A percentile compares a stretch with the other conserved stretches of the same genome.
Evolutionary conservation across 108 stramenopile species (phyloP).

Genomic region (Nannochloropsis salina): DNA sequence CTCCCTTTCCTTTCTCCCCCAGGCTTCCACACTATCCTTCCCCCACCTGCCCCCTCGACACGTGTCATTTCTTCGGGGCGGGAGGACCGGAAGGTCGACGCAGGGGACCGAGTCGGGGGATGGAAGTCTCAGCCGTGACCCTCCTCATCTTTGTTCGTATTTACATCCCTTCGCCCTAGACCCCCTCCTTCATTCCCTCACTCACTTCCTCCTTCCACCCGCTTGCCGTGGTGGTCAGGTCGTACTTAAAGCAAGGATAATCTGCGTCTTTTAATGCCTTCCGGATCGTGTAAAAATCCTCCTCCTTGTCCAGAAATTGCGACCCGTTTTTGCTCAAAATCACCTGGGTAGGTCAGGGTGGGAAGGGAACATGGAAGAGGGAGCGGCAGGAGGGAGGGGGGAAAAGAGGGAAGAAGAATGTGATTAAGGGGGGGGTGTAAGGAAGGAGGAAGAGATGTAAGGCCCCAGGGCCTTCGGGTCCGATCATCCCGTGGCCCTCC

Average conservation of each 20-base stretch:
- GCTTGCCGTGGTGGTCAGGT: neutral
- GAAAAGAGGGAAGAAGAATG: neutral
- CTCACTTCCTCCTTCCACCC: neutral
- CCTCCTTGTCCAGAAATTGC: neutral
- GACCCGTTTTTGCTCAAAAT: neutral
- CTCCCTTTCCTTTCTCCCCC: neutral
- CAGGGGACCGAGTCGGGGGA: no score
- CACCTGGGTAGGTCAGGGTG: neutral
- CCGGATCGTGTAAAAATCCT: neutral
- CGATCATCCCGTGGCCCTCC: neutral
- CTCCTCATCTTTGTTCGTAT: neutral
- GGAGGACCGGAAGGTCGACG: no score
- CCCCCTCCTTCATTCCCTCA: neutral
- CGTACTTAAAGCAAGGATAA: neutral
- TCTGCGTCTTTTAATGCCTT: neutral
- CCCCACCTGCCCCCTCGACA: neutral
- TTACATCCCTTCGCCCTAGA: neutral
- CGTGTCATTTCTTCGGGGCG: neutral
- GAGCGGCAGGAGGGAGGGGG: neutral
- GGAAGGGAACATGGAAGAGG: neutral
- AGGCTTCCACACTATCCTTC: neutral
- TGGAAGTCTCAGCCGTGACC: neutral
- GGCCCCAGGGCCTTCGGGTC: no score
- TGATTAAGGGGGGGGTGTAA: no score
- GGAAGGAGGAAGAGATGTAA: no score